phyloP scores from a whole-genome alignment of 805 yeast species.

The Tetrapisispora namnaoensis region DNA sequence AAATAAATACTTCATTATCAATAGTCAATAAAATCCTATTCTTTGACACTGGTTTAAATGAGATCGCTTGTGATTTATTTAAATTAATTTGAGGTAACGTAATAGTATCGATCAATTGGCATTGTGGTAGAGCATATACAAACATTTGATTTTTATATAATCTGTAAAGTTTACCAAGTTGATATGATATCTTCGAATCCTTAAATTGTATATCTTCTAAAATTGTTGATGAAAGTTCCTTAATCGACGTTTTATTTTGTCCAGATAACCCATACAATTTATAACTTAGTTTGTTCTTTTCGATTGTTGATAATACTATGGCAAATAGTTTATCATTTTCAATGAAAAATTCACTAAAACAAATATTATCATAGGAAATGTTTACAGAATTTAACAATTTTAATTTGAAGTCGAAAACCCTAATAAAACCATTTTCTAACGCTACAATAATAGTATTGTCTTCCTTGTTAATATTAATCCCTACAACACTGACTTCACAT shows the following conservation, averaged over 20 bases:
- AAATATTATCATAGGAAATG: slow-evolving; percentile 17
- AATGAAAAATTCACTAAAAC: slow-evolving; percentile 15
- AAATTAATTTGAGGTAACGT: slow-evolving; percentile 20
- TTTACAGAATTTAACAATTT: slow-evolving; percentile 17
- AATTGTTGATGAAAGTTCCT: slow-evolving; percentile 20
- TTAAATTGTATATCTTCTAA: slow-evolving; percentile 15
- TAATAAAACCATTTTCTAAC: slow-evolving; percentile 24
- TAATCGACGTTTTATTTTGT: slow-evolving; percentile 8
- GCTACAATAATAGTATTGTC: slow-evolving; percentile 13
- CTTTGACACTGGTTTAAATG: slow-evolving; percentile 23
- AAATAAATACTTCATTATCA: slow-evolving; percentile 19
- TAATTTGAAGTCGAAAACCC: slow-evolving; percentile 19
- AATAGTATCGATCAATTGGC: slow-evolving; percentile 14
- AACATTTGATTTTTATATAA: slow-evolving; percentile 10
- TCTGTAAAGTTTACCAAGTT: slow-evolving; percentile 23
- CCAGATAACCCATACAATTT: slow-evolving; percentile 16
- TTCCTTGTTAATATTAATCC: slow-evolving; percentile 11
- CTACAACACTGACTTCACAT: slow-evolving; percentile 12
- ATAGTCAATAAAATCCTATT: slow-evolving; percentile 24
- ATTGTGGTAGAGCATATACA: slow-evolving; percentile 21
- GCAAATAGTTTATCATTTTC: slow-evolving; percentile 12
- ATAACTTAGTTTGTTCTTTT: slow-evolving; percentile 16
- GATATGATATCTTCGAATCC: slow-evolving; percentile 18
- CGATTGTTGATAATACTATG: slow-evolving; percentile 16
- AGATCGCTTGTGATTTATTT: slow-evolving; percentile 6